Evolutionary conservation across 371 early-diverging fungal species (phyloP).

Genomic region (Mucor ambiguus): DNA sequence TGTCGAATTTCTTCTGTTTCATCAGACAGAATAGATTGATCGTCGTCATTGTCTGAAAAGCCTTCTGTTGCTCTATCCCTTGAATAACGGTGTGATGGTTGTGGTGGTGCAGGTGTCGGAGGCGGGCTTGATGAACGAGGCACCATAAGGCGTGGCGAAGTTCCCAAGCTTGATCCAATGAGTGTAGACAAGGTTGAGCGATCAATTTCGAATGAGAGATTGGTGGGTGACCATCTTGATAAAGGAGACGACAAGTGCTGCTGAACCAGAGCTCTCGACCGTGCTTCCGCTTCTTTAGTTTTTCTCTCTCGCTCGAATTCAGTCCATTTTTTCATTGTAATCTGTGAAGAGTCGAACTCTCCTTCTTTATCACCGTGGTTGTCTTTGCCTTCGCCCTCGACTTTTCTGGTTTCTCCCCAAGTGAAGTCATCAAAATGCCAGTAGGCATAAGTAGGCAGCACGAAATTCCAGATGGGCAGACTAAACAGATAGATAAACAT

Average conservation of each 20-base stretch:
- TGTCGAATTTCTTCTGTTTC: conserved; percentile 8
- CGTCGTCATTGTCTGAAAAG: conserved; percentile 1
- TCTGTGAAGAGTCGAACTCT: conserved; percentile 68
- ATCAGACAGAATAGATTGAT: conserved; percentile 9
- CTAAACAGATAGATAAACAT: conserved; percentile 92
- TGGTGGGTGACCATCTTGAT: conserved; percentile 23
- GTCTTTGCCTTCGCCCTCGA: conserved; percentile 64
- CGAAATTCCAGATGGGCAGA: conserved; percentile 97
- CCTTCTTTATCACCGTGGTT: conserved; percentile 81
- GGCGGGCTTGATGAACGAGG: conserved; percentile 6
- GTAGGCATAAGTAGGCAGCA: conserved; percentile 95
- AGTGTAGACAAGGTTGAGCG: conserved; percentile 23
- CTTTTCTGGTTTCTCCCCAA: conserved; percentile 85
- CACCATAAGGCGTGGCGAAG: background rate
- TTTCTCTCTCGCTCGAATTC: conserved; percentile 65
- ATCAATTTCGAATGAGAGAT: conserved; percentile 27
- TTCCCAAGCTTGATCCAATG: conserved; percentile 23
- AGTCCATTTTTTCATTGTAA: conserved; percentile 67
- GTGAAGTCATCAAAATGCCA: conserved; percentile 99
- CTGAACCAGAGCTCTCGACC: conserved; percentile 15
- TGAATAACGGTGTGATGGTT: background rate
- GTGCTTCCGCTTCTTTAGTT: conserved; percentile 9
- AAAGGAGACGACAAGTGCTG: conserved; percentile 19
- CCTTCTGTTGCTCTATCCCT: background rate
- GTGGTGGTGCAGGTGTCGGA: background rate